Percentiles rank a stretch among this genome's conserved stretches.
Conservation (phyloP, 2,329 filamentous ascomycete species). For the Bipolaris gigantea region DNA sequence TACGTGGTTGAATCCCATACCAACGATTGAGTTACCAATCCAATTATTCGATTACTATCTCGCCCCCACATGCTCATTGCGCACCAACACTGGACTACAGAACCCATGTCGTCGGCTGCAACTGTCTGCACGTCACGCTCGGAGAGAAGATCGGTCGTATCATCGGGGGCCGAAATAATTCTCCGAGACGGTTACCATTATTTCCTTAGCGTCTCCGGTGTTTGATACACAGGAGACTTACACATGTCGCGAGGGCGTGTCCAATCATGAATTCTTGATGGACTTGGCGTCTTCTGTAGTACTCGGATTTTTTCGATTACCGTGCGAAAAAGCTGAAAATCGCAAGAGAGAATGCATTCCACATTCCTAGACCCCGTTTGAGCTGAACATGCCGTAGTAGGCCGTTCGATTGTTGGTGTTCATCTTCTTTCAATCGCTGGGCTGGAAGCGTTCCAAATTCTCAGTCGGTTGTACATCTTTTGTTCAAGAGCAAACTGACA, state of each 20-base stretch:
- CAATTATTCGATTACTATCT: neutral
- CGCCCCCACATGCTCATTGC: neutral
- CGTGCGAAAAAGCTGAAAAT: too few species aligned
- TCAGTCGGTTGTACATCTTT: neutral
- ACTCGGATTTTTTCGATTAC: too few species aligned
- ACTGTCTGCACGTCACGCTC: neutral
- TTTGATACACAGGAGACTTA: too few species aligned
- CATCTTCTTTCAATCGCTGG: neutral
- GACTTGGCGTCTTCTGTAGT: too few species aligned
- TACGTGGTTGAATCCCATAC: neutral
- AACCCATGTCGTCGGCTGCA: neutral
- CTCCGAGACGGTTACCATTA: neutral
- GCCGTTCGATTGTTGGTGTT: too few species aligned
- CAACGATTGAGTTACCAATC: neutral
- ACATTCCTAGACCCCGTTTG: too few species aligned
- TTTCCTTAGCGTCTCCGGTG: too few species aligned
- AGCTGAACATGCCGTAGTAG: too few species aligned
- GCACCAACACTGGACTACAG: neutral
- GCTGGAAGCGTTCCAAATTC: neutral
- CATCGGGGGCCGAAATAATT: slow-evolving; percentile 3
- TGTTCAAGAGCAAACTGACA: neutral
- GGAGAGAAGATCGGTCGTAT: slow-evolving; percentile 1
- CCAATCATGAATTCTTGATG: too few species aligned
- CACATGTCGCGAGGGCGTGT: too few species aligned
- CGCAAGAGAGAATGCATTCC: too few species aligned